Percentiles rank a stretch among this genome's conserved stretches.
These are phyloP conservation scores for Paecilomyces fulvus DNA, from an alignment of 2,329 filamentous ascomycete genomes.

Conservation along the genomic window DNA sequence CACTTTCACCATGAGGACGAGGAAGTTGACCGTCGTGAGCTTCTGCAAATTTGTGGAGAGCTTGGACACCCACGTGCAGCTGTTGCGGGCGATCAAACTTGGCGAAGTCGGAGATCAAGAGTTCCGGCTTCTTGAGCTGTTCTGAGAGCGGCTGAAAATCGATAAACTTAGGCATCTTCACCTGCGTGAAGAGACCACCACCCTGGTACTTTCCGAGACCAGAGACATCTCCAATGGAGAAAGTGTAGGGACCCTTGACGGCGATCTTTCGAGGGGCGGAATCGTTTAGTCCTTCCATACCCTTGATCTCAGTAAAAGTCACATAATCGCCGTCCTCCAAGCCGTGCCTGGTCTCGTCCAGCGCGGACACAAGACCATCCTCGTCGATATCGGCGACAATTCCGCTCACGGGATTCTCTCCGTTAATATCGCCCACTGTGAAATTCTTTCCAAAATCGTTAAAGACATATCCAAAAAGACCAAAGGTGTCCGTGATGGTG, in stretches of 20 bases:
- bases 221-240: slow-evolving; percentile 90
- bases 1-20: slow-evolving; percentile 71
- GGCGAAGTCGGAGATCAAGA: slow-evolving; percentile 88
- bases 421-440: slow-evolving; percentile 78
- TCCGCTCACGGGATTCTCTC: slow-evolving; percentile 76
- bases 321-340: slow-evolving; percentile 95
- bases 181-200: slow-evolving; percentile 85
- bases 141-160: slow-evolving; percentile 75
- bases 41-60: slow-evolving; percentile 77
- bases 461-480: slow-evolving; percentile 91
- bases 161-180: slow-evolving; percentile 95
- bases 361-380: slow-evolving; percentile 80
- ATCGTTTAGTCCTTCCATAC: slow-evolving; percentile 81
- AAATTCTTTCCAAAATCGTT: slow-evolving; percentile 97
- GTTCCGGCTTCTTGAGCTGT: slow-evolving; percentile 77
- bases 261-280: slow-evolving; percentile 80
- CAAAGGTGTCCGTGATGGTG: slow-evolving; percentile 79
- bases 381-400: slow-evolving; percentile 88
- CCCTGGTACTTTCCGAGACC: slow-evolving; percentile 77
- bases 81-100: slow-evolving; percentile 94
- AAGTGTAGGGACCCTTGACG: slow-evolving; percentile 93
- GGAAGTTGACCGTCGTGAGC: slow-evolving; percentile 64
- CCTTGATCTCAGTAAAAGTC: slow-evolving; percentile 86
- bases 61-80: slow-evolving; percentile 86
- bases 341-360: slow-evolving; percentile 91